These are phyloP conservation scores for Polyplosphaeria fusca DNA, from an alignment of 495 filamentous ascomycete genomes.

Conservation along the genomic window DNA sequence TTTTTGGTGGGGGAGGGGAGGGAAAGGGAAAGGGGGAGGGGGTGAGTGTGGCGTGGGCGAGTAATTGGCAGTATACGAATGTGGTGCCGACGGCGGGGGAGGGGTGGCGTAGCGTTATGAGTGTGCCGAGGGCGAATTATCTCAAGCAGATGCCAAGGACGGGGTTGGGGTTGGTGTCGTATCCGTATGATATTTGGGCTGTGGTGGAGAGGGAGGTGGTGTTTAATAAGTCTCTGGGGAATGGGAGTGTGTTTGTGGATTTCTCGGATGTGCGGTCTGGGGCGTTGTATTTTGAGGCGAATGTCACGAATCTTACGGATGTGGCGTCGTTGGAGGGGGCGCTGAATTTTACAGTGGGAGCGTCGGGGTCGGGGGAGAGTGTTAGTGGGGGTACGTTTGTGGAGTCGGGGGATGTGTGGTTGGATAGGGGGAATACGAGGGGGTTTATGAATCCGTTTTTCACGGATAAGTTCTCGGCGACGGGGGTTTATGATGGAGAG, in stretches of 20 bases:
- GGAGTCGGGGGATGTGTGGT: constrained; percentile 46
- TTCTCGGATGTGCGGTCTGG: constrained; percentile 44
- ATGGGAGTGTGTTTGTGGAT: constrained; percentile 42
- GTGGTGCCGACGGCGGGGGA: constrained; percentile 48
- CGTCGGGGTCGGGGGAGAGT: constrained; percentile 47
- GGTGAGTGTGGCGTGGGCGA: constrained; percentile 56
- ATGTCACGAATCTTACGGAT: constrained; percentile 44
- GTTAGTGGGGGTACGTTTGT: constrained; percentile 49
- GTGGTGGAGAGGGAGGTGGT: constrained; percentile 39
- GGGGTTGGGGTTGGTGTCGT: constrained; percentile 46
- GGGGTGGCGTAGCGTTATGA: constrained; percentile 54
- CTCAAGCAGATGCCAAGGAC: constrained; percentile 45
- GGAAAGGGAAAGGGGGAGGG: constrained; percentile 42
- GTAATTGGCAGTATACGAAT: constrained; percentile 59
- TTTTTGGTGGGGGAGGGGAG: constrained; percentile 51
- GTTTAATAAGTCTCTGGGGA: constrained; percentile 35
- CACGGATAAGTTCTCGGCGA: constrained; percentile 49
- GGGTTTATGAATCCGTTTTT: constrained; percentile 50
- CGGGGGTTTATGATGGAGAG: constrained; percentile 39
- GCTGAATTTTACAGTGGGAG: constrained; percentile 52
- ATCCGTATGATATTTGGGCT: constrained; percentile 41
- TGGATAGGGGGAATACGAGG: constrained; percentile 45
- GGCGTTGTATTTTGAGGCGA: constrained; percentile 49
- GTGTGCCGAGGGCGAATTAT: constrained; percentile 46
- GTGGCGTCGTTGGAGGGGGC: constrained; percentile 40